Evolutionary conservation across 768 basidiomycete genomes (phyloP).

Genomic region (Mrakia blollopis): DNA sequence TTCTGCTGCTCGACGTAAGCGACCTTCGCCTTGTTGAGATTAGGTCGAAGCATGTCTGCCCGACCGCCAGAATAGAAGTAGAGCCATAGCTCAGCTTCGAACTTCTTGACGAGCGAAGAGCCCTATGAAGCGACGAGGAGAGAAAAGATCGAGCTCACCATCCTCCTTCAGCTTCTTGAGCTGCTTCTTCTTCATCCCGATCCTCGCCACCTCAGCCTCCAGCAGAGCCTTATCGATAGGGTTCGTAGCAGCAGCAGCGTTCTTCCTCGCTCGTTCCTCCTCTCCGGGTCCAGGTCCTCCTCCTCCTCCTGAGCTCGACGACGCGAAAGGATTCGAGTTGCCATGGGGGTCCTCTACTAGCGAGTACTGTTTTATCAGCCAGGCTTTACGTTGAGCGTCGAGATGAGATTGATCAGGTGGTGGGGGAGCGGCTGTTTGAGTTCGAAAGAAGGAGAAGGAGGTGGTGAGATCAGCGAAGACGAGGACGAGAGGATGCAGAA

Average conservation of each 20-base stretch:
- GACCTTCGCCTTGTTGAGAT: conserved; percentile 25
- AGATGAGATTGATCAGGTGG: conserved; percentile 9
- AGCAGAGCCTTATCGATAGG: conserved; percentile 20
- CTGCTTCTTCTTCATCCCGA: conserved; percentile 32
- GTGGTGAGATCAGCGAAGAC: not conserved
- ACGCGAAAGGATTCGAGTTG: not conserved
- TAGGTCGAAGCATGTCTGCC: conserved; percentile 11
- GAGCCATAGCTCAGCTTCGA: not conserved
- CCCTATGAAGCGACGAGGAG: not conserved
- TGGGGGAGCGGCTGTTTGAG: not conserved
- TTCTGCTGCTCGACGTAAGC: conserved; percentile 15
- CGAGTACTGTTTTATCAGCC: conserved; percentile 28
- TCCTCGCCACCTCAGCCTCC: conserved; percentile 24
- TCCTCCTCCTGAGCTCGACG: not conserved
- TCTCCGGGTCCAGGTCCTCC: conserved; percentile 29
- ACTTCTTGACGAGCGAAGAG: not conserved
- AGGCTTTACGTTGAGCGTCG: conserved; percentile 2
- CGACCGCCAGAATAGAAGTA: not conserved
- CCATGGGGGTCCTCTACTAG: conserved; percentile 26
- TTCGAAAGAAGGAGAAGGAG: no score
- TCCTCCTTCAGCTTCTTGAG: conserved; percentile 26
- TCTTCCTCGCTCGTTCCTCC: not conserved
- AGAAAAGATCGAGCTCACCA: not conserved
- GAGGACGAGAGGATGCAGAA: not conserved
- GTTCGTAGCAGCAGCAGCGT: conserved; percentile 20